Conservation (phyloP, 257 asterid species). For the Penstemon eatonii region DNA sequence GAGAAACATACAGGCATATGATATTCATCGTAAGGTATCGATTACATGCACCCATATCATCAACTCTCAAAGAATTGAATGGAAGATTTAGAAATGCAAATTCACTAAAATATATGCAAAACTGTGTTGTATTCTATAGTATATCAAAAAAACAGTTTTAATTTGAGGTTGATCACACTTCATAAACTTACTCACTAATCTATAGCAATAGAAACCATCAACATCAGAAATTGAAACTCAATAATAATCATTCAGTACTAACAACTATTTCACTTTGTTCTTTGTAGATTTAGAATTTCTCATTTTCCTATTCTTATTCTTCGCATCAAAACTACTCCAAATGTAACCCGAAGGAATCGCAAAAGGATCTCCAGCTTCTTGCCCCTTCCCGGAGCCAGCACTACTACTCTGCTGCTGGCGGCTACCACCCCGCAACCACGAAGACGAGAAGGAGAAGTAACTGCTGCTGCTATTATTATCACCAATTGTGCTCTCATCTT, state of each 20-base stretch:
- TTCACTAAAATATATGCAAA: too few relatives aligned
- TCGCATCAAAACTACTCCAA: slow-evolving; percentile 71
- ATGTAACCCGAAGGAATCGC: slow-evolving; percentile 66
- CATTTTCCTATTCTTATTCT: slow-evolving; percentile 55
- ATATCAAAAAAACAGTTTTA: too few relatives aligned
- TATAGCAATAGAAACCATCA: neutral
- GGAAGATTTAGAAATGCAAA: too few relatives aligned
- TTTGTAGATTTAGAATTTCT: slow-evolving; percentile 63
- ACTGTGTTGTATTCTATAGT: too few relatives aligned
- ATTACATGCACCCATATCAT: too few relatives aligned
- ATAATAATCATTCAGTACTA: too few relatives aligned
- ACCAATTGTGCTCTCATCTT: slow-evolving; percentile 31
- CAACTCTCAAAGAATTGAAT: too few relatives aligned
- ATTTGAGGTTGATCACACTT: neutral
- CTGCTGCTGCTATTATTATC: slow-evolving; percentile 15
- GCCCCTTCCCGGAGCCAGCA: slow-evolving; percentile 28
- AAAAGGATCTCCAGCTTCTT: slow-evolving; percentile 46
- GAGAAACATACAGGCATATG: too few relatives aligned
- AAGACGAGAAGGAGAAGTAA: slow-evolving; percentile 43
- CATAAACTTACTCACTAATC: neutral
- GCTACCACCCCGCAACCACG: slow-evolving; percentile 43
- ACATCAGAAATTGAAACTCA: neutral
- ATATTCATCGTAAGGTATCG: too few relatives aligned
- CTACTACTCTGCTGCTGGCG: slow-evolving; percentile 33
- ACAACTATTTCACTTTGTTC: slow-evolving; percentile 38